Conservation (phyloP, 768 basidiomycete species). For the Xerocomus brunneocitrinus region DNA sequence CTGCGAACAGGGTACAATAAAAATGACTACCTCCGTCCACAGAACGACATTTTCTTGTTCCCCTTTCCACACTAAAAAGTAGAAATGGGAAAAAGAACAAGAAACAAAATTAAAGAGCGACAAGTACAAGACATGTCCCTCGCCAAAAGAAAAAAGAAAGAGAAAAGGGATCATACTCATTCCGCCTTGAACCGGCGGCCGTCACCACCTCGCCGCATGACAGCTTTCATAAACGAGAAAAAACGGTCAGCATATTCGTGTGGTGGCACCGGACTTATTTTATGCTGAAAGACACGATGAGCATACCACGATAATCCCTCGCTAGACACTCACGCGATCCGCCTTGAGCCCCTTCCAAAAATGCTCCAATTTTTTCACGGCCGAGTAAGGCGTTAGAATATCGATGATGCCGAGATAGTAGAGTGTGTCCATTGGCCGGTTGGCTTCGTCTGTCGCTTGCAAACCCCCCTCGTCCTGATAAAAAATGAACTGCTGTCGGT, state of each 20-base stretch:
- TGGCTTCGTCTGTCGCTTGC: slow-evolving; percentile 82
- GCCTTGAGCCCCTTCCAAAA: slow-evolving; percentile 88
- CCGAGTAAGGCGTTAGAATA: slow-evolving; percentile 86
- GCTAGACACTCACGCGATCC: slow-evolving; percentile 64
- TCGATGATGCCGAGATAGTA: slow-evolving; percentile 98
- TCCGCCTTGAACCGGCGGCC: slow-evolving; percentile 47
- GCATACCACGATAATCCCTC: neutral
- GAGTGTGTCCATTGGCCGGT: slow-evolving; percentile 67
- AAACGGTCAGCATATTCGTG: slow-evolving; percentile 86
- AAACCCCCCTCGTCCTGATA: slow-evolving; percentile 96
- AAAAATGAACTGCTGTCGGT: slow-evolving; percentile 73
- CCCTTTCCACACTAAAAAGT: neutral
- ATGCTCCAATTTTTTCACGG: slow-evolving; percentile 77
- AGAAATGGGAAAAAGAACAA: slow-evolving; percentile 3
- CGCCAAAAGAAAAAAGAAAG: slow-evolving; percentile 1
- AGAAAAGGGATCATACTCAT: slow-evolving; percentile 13
- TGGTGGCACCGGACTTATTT: slow-evolving; percentile 91
- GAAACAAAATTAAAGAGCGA: slow-evolving; percentile 6
- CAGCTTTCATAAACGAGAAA: slow-evolving; percentile 78
- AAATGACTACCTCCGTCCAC: neutral
- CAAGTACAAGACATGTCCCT: slow-evolving; percentile 6
- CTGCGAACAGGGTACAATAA: neutral
- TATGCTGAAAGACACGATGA: slow-evolving; percentile 55
- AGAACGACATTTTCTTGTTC: neutral
- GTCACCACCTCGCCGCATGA: slow-evolving; percentile 79